Base-by-base conservation (phyloP, 2,329 filamentous ascomycete genomes). In the Waltergamsia citrina region DNA sequence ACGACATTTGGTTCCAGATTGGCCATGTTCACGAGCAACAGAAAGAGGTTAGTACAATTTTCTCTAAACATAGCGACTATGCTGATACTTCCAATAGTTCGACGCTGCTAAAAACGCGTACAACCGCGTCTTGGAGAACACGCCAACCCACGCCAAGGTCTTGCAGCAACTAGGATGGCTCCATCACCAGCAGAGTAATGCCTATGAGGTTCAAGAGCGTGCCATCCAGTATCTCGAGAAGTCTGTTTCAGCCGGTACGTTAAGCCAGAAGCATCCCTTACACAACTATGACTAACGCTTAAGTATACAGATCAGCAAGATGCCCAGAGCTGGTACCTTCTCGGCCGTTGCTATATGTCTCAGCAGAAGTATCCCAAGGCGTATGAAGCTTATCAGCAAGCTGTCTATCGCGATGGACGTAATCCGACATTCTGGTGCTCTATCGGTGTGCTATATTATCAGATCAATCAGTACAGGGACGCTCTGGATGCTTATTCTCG, bases 361-460 rank as follows among this genome's bases (percentile, higher is more conserved):
- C 90, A 95, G 62, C 86, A 94, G 57, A 96, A 96, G 58, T 96
- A 96, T 50, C 90, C 90, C 50, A 96, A 96, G 58, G 92, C 92
- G 0, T 96, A 96, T 50, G 92, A 98, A 54, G 90, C 92, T 6
- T 96, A 96, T 58, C 92, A 98, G 56, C 92, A 98, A 65, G 92
- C 92, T 3, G 92, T 98, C 25, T 98, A 98, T 54, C 86, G 92
- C 37, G 92, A 98, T 55, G 92, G 92, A 22, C 82, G 92, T 46
- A 96, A 96, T 56, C 92, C 92, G 14, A 96, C 92, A 3, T 98
- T 96, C 67, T 98, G 92, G 92, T 96, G 92, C 66, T 96, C 90
- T 8, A 98, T 98, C 53, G 92, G 92, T 56, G 92, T 98, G 12
- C 72, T 98, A 39, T 98, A 98, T 59, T 98, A 96, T 63, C 92